phyloP scores from a whole-genome alignment of 208 protist species.

The Trypanosoma vivax region DNA sequence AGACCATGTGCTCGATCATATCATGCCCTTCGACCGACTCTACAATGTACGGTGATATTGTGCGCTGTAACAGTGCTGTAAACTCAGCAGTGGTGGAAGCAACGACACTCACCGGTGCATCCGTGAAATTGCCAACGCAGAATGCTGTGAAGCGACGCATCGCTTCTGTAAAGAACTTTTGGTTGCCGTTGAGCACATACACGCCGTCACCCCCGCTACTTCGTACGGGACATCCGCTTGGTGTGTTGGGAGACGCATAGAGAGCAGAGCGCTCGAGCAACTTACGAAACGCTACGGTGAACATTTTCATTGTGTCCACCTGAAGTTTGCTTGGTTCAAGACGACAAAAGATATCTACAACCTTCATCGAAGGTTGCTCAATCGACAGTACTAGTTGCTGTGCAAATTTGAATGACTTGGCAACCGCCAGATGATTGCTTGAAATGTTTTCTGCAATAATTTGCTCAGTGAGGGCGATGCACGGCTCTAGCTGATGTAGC shows the following conservation, averaged over 20 bases:
- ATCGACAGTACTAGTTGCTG: conserved; percentile 58
- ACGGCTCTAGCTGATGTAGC: conserved; percentile 32
- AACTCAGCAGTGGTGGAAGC: conserved; percentile 41
- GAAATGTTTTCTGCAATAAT: conserved; percentile 63
- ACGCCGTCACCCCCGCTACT: conserved; percentile 21
- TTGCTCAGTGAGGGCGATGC: conserved; percentile 55
- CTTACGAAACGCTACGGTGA: conserved; percentile 73
- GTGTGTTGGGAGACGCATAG: conserved; percentile 3
- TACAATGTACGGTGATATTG: conserved; percentile 76
- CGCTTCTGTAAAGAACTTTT: conserved; percentile 47
- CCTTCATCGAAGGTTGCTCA: conserved; percentile 40
- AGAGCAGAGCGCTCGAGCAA: conserved; percentile 66
- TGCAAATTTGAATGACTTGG: conserved; percentile 68
- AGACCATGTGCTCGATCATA: conserved; percentile 63
- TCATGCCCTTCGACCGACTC: conserved; percentile 60
- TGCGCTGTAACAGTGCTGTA: conserved; percentile 45
- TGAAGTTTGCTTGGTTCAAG: conserved; percentile 75
- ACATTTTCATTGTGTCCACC: conserved; percentile 56
- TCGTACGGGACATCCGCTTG: conserved; percentile 11
- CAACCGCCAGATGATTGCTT: conserved; percentile 49
- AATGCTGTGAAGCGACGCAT: conserved; percentile 49
- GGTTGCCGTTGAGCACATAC: conserved; percentile 33
- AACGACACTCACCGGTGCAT: conserved; percentile 46
- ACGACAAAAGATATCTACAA: conserved; percentile 32
- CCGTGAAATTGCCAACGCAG: conserved; percentile 59